Base-by-base conservation (phyloP, 371 early-diverging fungal genomes). In the Mucor mucedo region DNA sequence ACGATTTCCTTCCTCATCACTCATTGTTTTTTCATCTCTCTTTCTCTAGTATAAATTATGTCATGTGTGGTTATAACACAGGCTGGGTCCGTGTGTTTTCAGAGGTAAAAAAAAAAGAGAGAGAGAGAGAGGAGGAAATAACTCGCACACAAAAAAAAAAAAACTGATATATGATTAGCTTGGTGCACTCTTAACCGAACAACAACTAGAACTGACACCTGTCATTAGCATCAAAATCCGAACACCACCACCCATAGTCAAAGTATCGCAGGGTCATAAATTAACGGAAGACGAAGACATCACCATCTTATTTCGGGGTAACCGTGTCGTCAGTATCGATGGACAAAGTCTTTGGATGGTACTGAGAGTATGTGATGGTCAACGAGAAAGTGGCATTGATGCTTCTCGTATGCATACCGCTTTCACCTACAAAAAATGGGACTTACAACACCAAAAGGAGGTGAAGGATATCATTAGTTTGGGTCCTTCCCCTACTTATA, bases 281-380 rank as follows among this genome's bases (percentile, higher is more conserved):
- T 41, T 73, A 2, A 75, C 77, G n/a, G 78, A 83, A 40, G 84
- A 87, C 35, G 87, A 87, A 59, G 87, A 87, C 16, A 83, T 87
- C 60, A 84, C 85, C 0, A 76, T 87, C 7, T 44, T 87, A 11
- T 85, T 84, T 54, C 67, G 78, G 45, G 77, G 73, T 14, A 83
- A 82, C 28, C 72, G 70, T 5, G 83, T 85, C 6, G 84, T 87
- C 4, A 83, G 84, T 44, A 85, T 87, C 33, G 84, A 85, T 29
- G 87, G 87, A 7, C 85, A 87, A 29, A 84, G 83, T 58, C 65
- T 87, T 4, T 87, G 87, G 87, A 81, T 83, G 67, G 85, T 81
- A 13, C 66, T 87, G 11, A 68, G 85, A 5, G 78, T 84, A 11
- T 87, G 84, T 35, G 84, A 77, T 47, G 80, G 79, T 33, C 78